phyloP scores from a whole-genome alignment of 345 rosid species.

The Citrus hindsii region DNA sequence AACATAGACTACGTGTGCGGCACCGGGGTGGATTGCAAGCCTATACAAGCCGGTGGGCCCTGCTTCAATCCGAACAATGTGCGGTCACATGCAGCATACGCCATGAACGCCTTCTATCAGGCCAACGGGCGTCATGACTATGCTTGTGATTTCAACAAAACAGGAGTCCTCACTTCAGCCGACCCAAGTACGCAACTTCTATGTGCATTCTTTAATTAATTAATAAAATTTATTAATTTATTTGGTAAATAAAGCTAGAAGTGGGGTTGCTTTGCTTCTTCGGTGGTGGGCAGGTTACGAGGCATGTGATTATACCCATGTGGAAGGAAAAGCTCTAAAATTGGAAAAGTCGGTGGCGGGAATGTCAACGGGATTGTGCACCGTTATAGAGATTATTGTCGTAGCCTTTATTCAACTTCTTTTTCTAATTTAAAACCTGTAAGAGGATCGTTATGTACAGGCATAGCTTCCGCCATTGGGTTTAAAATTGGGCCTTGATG shows the following conservation, averaged over 20 bases:
- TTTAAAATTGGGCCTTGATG: neutral
- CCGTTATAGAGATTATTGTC: neutral
- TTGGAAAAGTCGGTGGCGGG: slow-evolving; percentile 27
- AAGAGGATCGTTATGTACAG: neutral
- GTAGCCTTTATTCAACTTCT: neutral
- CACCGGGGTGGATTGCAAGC: slow-evolving; percentile 41
- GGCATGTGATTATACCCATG: slow-evolving; percentile 34
- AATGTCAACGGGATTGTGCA: slow-evolving; percentile 2
- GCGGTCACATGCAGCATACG: slow-evolving; percentile 62
- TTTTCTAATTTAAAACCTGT: neutral
- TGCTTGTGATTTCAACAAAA: slow-evolving; percentile 49
- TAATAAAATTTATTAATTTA: neutral
- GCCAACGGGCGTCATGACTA: slow-evolving; percentile 39
- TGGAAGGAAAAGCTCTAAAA: slow-evolving; percentile 4
- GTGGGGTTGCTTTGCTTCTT: neutral
- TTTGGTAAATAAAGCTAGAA: neutral
- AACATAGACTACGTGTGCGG: slow-evolving; percentile 72
- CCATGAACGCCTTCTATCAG: slow-evolving; percentile 68
- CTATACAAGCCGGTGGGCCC: slow-evolving; percentile 52
- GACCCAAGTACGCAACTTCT: slow-evolving; percentile 44
- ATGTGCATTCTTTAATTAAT: neutral
- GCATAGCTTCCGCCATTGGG: neutral
- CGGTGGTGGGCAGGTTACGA: slow-evolving; percentile 43
- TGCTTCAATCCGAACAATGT: slow-evolving; percentile 52
- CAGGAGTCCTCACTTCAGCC: slow-evolving; percentile 41